These are phyloP conservation scores for Penicillium freii DNA, from an alignment of 2,329 filamentous ascomycete genomes.

Conservation along the genomic window DNA sequence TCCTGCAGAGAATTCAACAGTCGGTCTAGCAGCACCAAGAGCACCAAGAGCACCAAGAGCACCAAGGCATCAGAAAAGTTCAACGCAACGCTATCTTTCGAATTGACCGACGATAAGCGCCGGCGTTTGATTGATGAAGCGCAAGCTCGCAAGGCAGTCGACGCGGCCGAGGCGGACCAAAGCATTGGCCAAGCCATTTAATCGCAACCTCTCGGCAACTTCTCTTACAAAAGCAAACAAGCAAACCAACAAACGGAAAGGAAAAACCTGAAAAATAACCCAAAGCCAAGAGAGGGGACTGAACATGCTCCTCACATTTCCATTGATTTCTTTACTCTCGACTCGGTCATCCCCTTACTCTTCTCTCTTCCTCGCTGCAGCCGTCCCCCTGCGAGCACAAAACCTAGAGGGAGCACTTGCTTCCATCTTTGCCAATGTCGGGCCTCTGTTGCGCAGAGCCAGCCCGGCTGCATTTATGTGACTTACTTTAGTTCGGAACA, in stretches of 20 bases:
- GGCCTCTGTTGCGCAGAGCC: constrained; percentile 7
- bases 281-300: neutral
- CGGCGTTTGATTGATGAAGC: constrained; percentile 51
- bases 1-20: constrained; percentile 39
- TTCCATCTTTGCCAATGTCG: neutral
- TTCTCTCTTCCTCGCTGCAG: neutral
- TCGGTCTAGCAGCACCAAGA: constrained; percentile 39
- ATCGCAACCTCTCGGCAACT: neutral
- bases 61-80: constrained; percentile 35
- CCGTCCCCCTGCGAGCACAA: constrained; percentile 7
- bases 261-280: neutral
- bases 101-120: constrained; percentile 50
- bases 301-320: neutral
- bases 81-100: constrained; percentile 35
- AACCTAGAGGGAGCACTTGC: neutral
- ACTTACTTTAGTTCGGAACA: neutral
- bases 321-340: neutral
- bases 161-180: constrained; percentile 6
- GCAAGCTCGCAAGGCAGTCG: constrained; percentile 37
- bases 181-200: constrained; percentile 4
- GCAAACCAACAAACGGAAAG: neutral
- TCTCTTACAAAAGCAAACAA: neutral
- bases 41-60: constrained; percentile 12
- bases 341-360: neutral
- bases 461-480: constrained; percentile 7